Conservation (phyloP, 1,139 yeast genomes). For the Blastobotrys serpentis region DNA sequence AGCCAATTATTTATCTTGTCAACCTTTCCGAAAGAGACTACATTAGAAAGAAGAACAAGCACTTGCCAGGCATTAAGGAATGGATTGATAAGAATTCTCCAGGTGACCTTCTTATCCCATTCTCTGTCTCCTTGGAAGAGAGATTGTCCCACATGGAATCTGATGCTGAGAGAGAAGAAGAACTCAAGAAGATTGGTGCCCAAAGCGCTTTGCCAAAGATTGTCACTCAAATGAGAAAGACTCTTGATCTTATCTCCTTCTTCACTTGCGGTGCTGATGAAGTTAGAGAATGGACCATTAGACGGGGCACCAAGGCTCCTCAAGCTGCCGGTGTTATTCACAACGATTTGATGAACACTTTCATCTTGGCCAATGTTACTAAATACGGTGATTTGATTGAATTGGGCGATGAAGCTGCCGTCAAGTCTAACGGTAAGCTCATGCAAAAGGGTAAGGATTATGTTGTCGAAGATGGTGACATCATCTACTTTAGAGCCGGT, state of each 20-base stretch:
- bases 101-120: slow-evolving; percentile 92
- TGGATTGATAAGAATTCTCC: slow-evolving; percentile 96
- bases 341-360: slow-evolving; percentile 80
- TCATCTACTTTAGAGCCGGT: slow-evolving; percentile 92
- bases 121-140: slow-evolving; percentile 91
- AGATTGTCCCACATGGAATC: slow-evolving; percentile 83
- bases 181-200: slow-evolving; percentile 83
- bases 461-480: slow-evolving; percentile 88
- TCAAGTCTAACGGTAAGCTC: slow-evolving; percentile 92
- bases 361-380: slow-evolving; percentile 82
- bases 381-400: slow-evolving; percentile 73
- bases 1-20: slow-evolving; percentile 92
- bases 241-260: slow-evolving; percentile 73
- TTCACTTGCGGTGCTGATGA: slow-evolving; percentile 91
- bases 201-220: slow-evolving; percentile 83
- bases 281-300: slow-evolving; percentile 89
- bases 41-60: slow-evolving; percentile 97
- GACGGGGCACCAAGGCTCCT: slow-evolving; percentile 77
- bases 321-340: slow-evolving; percentile 95
- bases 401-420: slow-evolving; percentile 85
- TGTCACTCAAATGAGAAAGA: slow-evolving; percentile 63
- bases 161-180: slow-evolving; percentile 89
- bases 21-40: slow-evolving; percentile 93
- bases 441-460: slow-evolving; percentile 95
- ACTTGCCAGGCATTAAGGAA: slow-evolving; percentile 83